Percentiles rank a stretch among this genome's conserved stretches.
Evolutionary conservation across 1,139 yeast genomes (phyloP).

Genomic region (Blastobotrys aristatus): DNA sequence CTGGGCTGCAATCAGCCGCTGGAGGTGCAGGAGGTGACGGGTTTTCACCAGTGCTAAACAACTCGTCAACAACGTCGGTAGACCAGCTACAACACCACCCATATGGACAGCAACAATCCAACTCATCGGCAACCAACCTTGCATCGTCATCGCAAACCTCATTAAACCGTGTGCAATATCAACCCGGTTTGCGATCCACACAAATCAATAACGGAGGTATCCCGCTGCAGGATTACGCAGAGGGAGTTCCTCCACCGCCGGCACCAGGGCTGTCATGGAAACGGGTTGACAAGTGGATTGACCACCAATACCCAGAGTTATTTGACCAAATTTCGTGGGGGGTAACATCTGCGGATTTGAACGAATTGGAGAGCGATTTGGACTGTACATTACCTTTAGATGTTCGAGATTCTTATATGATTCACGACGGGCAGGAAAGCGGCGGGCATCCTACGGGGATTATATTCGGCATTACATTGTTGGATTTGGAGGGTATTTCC

Average conservation of each 20-base stretch:
- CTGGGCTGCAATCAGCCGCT: background rate
- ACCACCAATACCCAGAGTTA: constrained; percentile 73
- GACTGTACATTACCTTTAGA: constrained; percentile 64
- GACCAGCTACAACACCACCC: constrained; percentile 14
- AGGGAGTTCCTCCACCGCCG: constrained; percentile 63
- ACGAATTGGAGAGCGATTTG: constrained; percentile 70
- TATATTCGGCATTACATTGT: constrained; percentile 61
- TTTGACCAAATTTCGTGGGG: constrained; percentile 66
- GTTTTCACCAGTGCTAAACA: constrained; percentile 20
- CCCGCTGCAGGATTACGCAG: constrained; percentile 46
- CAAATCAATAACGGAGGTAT: constrained; percentile 37
- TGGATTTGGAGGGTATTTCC: constrained; percentile 65
- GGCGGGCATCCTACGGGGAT: constrained; percentile 75
- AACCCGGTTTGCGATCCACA: constrained; percentile 36
- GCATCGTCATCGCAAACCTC: constrained; percentile 28
- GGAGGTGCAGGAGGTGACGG: constrained; percentile 23
- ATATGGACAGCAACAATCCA: constrained; percentile 2
- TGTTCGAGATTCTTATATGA: constrained; percentile 66
- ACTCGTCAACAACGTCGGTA: constrained; percentile 19
- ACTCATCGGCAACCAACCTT: constrained; percentile 10
- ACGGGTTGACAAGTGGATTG: constrained; percentile 68
- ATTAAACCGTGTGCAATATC: constrained; percentile 29
- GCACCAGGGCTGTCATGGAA: constrained; percentile 68
- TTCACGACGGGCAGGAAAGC: constrained; percentile 78
- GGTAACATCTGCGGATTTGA: constrained; percentile 69